Base-by-base conservation (phyloP, 768 basidiomycete species). In the Kwoniella shandongensis region DNA sequence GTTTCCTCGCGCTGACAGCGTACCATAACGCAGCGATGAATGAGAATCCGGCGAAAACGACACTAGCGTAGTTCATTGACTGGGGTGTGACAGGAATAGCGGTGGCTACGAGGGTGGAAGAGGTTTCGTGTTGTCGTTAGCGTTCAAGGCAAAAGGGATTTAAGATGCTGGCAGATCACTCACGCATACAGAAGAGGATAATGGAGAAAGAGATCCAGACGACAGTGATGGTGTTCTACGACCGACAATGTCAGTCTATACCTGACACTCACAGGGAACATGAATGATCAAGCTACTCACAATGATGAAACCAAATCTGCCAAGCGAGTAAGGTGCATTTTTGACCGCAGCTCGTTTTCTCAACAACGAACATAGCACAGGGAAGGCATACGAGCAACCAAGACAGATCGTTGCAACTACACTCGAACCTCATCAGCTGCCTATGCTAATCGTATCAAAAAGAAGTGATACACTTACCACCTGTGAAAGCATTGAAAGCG, bases 401-500 rank as follows among this genome's bases (percentile, higher is more conserved):
- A 86, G 78, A 65, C 84, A 86, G 56, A 86, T 86, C 20, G 85
- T 83, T 0, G 83, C 83, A 3, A 86, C 84, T 69, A 15, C 17
- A 20, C 20, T 15, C 17, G 3, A 22, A 30, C 5, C 2, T 12
- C 35, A 17, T 23, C 10, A 29, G 36, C 53, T 30, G 35, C n/a
- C n/a, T n/a, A n/a, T n/a, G 11, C n/a, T 38, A 39, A 27, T n/a
- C 18, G 17, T 20, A n/a, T n/a, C n/a, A n/a, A n/a, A n/a, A n/a
- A 15, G 4, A 20, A 26, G 26, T 5, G 10, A 46, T 27, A 4
- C 12, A 63, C 64, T 51, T 30, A 70, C 62, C 68, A 15, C 85
- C 83, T 3, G 84, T 81, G 61, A 87, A 86, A 2, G 84, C 85
- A 57, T 85, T 86, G 72, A 86, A 86, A 1, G 84, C 85, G 0